Evolutionary conservation across 2,329 filamentous ascomycete genomes (phyloP).

Genomic region (Fusarium succisae): DNA sequence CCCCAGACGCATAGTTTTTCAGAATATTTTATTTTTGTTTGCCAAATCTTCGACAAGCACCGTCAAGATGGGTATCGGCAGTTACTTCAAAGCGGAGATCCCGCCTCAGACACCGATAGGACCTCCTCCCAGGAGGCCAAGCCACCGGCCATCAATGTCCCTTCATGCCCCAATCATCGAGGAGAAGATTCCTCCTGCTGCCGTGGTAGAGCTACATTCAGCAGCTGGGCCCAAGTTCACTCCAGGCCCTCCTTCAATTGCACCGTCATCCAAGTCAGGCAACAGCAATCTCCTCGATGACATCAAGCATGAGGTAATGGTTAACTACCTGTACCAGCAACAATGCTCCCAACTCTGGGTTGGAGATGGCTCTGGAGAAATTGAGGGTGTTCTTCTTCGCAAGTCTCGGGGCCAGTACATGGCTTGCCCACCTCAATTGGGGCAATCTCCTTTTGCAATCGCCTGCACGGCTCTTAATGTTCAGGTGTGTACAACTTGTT

Average conservation of each 20-base stretch:
- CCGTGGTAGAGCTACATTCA: conserved; percentile 58
- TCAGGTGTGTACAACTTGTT: conserved; percentile 59
- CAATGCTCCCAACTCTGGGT: conserved; percentile 81
- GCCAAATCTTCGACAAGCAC: background rate
- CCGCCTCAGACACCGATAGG: conserved; percentile 24
- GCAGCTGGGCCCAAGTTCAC: conserved; percentile 56
- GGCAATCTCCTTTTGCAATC: conserved; percentile 68
- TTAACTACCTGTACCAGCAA: conserved; percentile 83
- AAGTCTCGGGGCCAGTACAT: conserved; percentile 76
- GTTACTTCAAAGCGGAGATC: conserved; percentile 66
- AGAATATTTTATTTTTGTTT: background rate
- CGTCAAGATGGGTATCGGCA: conserved; percentile 66
- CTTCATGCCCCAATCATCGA: conserved; percentile 38
- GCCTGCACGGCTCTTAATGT: conserved; percentile 77
- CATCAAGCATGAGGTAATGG: conserved; percentile 85
- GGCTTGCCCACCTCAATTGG: conserved; percentile 74
- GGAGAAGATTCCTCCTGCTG: conserved; percentile 51
- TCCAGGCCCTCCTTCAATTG: conserved; percentile 64
- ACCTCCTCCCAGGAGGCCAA: conserved; percentile 24
- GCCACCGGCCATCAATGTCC: conserved; percentile 35
- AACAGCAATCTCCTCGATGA: conserved; percentile 70
- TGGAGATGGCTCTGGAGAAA: conserved; percentile 71
- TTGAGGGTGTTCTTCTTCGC: conserved; percentile 77
- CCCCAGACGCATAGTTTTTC: background rate
- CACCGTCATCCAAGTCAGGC: conserved; percentile 54